Evolutionary conservation across 2,329 filamentous ascomycete genomes (phyloP), one percentile per base, ranked within the genome.

Genomic region (Zymoseptoria ardabiliae): DNA sequence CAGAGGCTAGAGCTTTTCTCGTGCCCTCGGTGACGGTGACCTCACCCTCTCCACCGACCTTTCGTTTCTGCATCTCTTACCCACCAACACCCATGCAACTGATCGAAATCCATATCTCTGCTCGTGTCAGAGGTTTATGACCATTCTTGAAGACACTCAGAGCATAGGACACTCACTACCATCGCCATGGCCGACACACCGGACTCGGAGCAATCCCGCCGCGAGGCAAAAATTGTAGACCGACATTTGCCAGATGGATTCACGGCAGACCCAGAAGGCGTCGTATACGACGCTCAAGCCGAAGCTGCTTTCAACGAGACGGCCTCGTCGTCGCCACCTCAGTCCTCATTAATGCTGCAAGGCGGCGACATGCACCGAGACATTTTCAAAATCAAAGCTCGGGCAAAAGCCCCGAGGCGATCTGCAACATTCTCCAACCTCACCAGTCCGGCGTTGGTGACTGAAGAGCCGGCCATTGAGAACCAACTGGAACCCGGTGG

Each of bases 281-380:
- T 71, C 7, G 60, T 61, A n/a, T 67, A 65, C 50, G 59, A 57
- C 48, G 54, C 60, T 20, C 55, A 52, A 10, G 61, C 59, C 11
- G 53, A 61, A 30, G 54, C 55, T 30, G 58, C 50, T 21, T 59
- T 5, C 57, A 23, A 53, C 28, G 11, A 51, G 11, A 49, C 41
- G 10, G 13, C 57, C 9, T 53, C 59, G 19, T 54, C 41, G 25
- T 57, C 61, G 19, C 56, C 63, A 22, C 64, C 64, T 25, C 83
- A 87, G 61, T 90, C 87, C 1, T 91, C 89, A 0, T 76, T 91
- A 56, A 83, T 79, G 60, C 78, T 91, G 2, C 88, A 88, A 69
- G 89, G 89, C 55, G 89, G 89, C 49, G 89, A 92, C 68, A 87
- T 92, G 21, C 88, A 91, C 70, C 85, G 89, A 35, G 87, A 90